Evolutionary conservation across 2,329 filamentous ascomycete species (phyloP), one percentile per base, ranked within the genome.

Genomic region (Fusarium praegraminearum): DNA sequence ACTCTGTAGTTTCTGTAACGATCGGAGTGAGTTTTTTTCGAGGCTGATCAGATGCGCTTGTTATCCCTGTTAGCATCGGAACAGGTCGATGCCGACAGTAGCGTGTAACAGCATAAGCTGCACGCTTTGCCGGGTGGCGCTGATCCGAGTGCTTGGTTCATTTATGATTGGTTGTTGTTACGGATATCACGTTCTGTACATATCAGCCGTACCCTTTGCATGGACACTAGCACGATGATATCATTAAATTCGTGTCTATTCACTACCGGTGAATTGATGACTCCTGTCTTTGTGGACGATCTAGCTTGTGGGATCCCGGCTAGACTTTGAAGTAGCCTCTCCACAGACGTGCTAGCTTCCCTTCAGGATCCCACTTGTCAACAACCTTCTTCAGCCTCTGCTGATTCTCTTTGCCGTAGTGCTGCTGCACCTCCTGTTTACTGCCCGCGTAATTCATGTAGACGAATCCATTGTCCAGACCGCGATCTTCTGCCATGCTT

Each of bases 381-480:
- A 75, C 67, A 11, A 81, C 62, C 1, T 62, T 57, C 44, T 70
- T 64, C 26, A 84, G 55, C 30, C 71, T 78, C 6, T 70, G 73
- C 41, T 81, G 63, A 20, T 82, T 85, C 3, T 76, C 73, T 3
- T 70, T 33, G 0, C 83, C 82, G 52, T 85, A 86, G 13, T 78
- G 72, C 1, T 68, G 28, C 24, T 84, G 75, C 1, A 83, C 79
- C 28, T 81, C 70, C 65, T 85, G 82, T 28, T 76, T 75, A 36
- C 74, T 71, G 11, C 78, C 77, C 1, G 83, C 83, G 55, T 86
- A 85, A 69, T 85, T 85, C 49, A 83, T 77, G 67, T 84, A 85
- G 20, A 85, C 61, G 35, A 77, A 83, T 1, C 76, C 75, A 53
- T 80, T 76, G 40, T 78, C 72, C 0, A 81, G 63, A 0, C 76